phyloP scores from a whole-genome alignment of 306 rosid species.

The Astragalus glycyphyllos region DNA sequence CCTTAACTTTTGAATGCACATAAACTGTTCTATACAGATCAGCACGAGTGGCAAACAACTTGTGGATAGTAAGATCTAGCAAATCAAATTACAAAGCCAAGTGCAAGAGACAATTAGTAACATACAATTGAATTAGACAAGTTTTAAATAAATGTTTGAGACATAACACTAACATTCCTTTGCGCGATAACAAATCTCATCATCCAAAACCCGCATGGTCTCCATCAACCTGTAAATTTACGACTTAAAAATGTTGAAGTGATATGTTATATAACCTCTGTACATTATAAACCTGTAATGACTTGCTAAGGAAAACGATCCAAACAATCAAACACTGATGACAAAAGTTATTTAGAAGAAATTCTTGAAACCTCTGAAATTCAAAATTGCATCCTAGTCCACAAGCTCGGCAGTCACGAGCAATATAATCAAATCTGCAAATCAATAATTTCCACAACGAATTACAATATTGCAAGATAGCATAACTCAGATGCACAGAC shows the following conservation, averaged over 20 bases:
- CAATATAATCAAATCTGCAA: constrained; percentile 90
- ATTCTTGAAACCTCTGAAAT: constrained; percentile 67
- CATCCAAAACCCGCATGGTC: constrained; percentile 88
- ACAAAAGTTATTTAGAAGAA: constrained; percentile 35
- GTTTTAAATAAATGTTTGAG: constrained; percentile 13
- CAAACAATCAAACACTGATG: background rate
- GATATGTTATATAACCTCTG: constrained; percentile 20
- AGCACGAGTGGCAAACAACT: constrained; percentile 90
- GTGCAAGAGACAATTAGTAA: constrained; percentile 38
- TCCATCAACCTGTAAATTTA: constrained; percentile 84
- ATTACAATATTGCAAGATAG: constrained; percentile 21
- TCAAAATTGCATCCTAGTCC: constrained; percentile 91
- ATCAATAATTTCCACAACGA: constrained; percentile 41
- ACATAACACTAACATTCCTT: constrained; percentile 73
- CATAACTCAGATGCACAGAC: constrained; percentile 16
- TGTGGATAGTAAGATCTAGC: constrained; percentile 86
- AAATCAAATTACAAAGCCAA: constrained; percentile 45
- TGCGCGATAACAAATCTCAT: constrained; percentile 88
- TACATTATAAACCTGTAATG: constrained; percentile 20
- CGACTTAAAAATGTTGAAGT: constrained; percentile 28
- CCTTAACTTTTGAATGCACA: constrained; percentile 94
- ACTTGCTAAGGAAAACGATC: constrained; percentile 26
- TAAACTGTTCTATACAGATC: constrained; percentile 93
- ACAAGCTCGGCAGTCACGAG: constrained; percentile 91
- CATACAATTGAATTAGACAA: constrained; percentile 24